Base-by-base conservation (phyloP, 345 rosid genomes). In the Erodium maritimum region DNA sequence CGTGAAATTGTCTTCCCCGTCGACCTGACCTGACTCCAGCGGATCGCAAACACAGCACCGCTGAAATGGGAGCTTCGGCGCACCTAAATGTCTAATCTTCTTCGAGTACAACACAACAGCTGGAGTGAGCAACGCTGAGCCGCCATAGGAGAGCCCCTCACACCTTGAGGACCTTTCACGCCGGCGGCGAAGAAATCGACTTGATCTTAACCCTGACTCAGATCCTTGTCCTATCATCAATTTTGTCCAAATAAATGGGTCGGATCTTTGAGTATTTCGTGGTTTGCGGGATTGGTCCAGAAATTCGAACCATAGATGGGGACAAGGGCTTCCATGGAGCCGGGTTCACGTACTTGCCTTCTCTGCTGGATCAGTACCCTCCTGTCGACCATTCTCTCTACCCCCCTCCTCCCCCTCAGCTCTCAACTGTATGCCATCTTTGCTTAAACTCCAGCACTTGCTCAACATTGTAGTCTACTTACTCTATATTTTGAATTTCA, bases 381-480 rank as follows among this genome's bases (percentile, higher is more conserved):
- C 75, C 80, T 61, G 75, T 77, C 45, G 76, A 74, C 78, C 91
- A 81, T 69, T 78, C 95, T 22, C 87, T 76, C 22, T 77, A 75
- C 62, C 80, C 96, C 67, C 77, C 83, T 4, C 97, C 95, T 17
- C 99, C 99, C 50, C 95, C 99, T 57, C 99, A 90, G 72, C 96
- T 94, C 62, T 83, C 99, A 19, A 87, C 90, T 29, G 99, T 93
- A 73, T n/a, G n/a, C n/a, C n/a, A n/a, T n/a, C n/a, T n/a, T n/a
- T 25, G 33, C 33, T 29, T 29, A 29, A 6, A 29, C 37, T 25
- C 3, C 33, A 5, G 9, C 37, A 29, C 37, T 29, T 4, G 37
- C 5, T 29, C 8, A 29, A n/a, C n/a, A n/a, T n/a, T n/a, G n/a
- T n/a, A n/a, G 2, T 11, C 37, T 29, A 1, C 37, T 29, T 29